Percentiles rank a stretch among this genome's conserved stretches.
Conservation (phyloP, 2,329 filamentous ascomycete species). For the Aspergillus neoniger region DNA sequence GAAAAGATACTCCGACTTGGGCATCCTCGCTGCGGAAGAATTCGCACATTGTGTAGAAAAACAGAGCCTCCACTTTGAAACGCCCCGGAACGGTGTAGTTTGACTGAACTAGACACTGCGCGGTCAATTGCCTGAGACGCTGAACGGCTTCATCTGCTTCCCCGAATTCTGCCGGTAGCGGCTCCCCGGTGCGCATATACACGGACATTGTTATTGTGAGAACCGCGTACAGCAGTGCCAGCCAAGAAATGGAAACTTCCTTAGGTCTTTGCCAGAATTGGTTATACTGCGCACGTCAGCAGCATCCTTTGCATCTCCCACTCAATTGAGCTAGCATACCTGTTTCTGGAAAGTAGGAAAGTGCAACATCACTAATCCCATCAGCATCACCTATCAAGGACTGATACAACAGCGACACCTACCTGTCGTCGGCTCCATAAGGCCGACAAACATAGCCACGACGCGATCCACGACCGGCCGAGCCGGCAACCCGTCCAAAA, state of each 20-base stretch:
- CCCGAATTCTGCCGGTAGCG: conserved; percentile 22
- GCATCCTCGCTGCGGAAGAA: conserved; percentile 35
- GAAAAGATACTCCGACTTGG: conserved; percentile 56
- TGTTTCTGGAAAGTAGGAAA: conserved; percentile 36
- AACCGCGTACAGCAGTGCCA: conserved; percentile 33
- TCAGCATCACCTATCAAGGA: neutral
- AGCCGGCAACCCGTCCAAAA: conserved; percentile 35
- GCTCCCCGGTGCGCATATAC: conserved; percentile 27
- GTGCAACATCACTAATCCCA: conserved; percentile 30
- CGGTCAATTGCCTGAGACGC: conserved; percentile 53
- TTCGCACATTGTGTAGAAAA: conserved; percentile 33
- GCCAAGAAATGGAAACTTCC: conserved; percentile 32
- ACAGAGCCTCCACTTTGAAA: conserved; percentile 36
- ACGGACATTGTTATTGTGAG: conserved; percentile 32
- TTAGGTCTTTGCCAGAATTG: conserved; percentile 34
- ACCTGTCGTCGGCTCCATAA: conserved; percentile 35
- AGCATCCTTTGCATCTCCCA: too few species aligned
- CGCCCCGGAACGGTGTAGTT: conserved; percentile 36
- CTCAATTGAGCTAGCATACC: conserved; percentile 14
- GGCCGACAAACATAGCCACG: conserved; percentile 37
- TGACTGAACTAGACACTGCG: conserved; percentile 35
- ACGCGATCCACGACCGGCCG: conserved; percentile 36
- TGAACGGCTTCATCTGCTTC: conserved; percentile 30
- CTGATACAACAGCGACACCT: conserved; percentile 11
- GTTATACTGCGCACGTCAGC: conserved; percentile 28